These are phyloP conservation scores for Lecanicillium sp. DNA, from an alignment of 2,329 filamentous ascomycete genomes.

Conservation along the genomic window DNA sequence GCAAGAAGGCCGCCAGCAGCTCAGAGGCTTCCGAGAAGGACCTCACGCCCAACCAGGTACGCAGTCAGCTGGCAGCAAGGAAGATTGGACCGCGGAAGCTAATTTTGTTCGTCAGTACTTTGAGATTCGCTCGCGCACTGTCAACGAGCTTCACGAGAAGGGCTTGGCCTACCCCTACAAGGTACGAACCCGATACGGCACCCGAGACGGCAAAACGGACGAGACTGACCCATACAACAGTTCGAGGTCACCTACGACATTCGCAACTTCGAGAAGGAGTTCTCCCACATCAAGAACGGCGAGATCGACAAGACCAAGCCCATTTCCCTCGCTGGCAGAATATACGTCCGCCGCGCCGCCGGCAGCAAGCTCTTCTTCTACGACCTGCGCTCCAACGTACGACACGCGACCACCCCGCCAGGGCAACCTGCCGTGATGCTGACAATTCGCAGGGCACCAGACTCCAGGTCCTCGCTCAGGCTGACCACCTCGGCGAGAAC, in stretches of 20 bases:
- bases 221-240: too few species aligned
- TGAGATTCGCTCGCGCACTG: conserved; percentile 81
- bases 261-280: conserved; percentile 71
- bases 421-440: not conserved
- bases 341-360: conserved; percentile 79
- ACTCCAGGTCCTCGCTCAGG: conserved; percentile 89
- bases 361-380: conserved; percentile 89
- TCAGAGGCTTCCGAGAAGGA: conserved; percentile 61
- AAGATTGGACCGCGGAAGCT: not conserved
- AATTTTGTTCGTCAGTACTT: conserved; percentile 58
- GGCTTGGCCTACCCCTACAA: conserved; percentile 72
- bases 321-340: conserved; percentile 74
- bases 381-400: conserved; percentile 46
- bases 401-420: conserved; percentile 1
- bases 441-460: conserved; percentile 45
- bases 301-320: conserved; percentile 71
- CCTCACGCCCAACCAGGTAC: conserved; percentile 48
- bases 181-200: conserved; percentile 23
- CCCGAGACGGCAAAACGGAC: not conserved
- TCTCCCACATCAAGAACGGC: conserved; percentile 77
- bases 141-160: conserved; percentile 44
- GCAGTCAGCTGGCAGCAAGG: not conserved
- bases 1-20: conserved; percentile 25
- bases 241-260: conserved; percentile 84
- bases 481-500: conserved; percentile 65